Evolutionary conservation across 2,329 filamentous ascomycete genomes (phyloP).

Genomic region (Fusarium pilosicola): DNA sequence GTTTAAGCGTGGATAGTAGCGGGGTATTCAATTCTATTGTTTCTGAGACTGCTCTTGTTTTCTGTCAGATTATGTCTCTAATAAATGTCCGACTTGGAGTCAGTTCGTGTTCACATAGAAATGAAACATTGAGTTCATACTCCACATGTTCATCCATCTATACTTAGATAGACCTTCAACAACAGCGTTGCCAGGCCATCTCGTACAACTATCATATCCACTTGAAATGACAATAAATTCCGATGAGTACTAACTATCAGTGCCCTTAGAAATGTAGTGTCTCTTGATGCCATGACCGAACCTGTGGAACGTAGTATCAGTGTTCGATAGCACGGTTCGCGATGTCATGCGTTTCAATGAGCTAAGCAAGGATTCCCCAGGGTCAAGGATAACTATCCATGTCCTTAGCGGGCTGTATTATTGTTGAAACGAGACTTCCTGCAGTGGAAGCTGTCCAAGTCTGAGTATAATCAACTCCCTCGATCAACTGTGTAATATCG

Average conservation of each 20-base stretch:
- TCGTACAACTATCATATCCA: constrained; percentile 1
- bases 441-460: not conserved
- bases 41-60: not conserved
- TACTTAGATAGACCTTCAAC: not conserved
- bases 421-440: not conserved
- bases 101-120: not conserved
- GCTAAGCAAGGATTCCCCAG: constrained; percentile 13
- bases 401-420: not conserved
- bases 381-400: not conserved
- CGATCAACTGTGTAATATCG: not conserved
- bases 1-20: not conserved
- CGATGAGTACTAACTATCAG: not conserved
- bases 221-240: not conserved
- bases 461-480: not conserved
- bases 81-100: not conserved
- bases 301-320: not conserved
- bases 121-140: not conserved
- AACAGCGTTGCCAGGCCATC: not conserved
- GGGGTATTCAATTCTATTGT: not conserved
- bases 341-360: constrained; percentile 1
- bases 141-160: not conserved
- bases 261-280: not conserved
- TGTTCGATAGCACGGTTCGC: not conserved
- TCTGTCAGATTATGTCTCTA: not conserved
- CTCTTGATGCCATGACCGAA: not conserved